Evolutionary conservation across 768 basidiomycete genomes (phyloP).

Genomic region (Panellus pusillus): DNA sequence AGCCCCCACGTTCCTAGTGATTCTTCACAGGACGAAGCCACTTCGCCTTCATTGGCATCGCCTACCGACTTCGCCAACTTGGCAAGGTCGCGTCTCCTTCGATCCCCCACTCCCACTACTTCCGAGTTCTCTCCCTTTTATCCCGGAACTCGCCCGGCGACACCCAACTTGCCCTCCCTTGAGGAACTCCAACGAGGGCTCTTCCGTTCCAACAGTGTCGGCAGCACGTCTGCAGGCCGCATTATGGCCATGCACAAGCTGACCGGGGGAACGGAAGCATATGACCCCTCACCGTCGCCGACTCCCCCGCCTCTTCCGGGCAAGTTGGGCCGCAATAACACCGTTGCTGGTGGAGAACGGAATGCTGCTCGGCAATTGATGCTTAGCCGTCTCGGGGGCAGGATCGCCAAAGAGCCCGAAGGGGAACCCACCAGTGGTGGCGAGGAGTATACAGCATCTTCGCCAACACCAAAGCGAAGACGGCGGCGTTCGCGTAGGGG

Average conservation of each 20-base stretch:
- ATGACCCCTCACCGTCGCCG: slow-evolving; percentile 63
- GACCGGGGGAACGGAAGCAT: slow-evolving; percentile 70
- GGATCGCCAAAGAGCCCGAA: slow-evolving; percentile 60
- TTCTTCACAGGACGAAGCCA: slow-evolving; percentile 70
- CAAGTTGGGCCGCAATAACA: slow-evolving; percentile 69
- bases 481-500: slow-evolving; percentile 56
- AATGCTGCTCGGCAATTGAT: slow-evolving; percentile 69
- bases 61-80: slow-evolving; percentile 59
- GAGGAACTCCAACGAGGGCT: slow-evolving; percentile 78
- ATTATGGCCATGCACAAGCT: slow-evolving; percentile 83
- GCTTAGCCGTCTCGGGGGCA: slow-evolving; percentile 61
- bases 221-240: slow-evolving; percentile 64
- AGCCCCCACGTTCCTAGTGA: slow-evolving; percentile 52
- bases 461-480: slow-evolving; percentile 54
- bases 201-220: slow-evolving; percentile 91
- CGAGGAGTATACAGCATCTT: slow-evolving; percentile 49
- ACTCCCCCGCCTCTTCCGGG: slow-evolving; percentile 43
- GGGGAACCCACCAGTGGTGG: slow-evolving; percentile 59
- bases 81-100: slow-evolving; percentile 44
- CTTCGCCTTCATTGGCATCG: slow-evolving; percentile 40
- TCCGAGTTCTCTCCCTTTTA: slow-evolving; percentile 59
- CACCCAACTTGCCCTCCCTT: slow-evolving; percentile 70
- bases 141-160: slow-evolving; percentile 65
- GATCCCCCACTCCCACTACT: slow-evolving; percentile 53
- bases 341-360: slow-evolving; percentile 80